These are phyloP conservation scores for Oryza glumipatula DNA, from an alignment of 176 grass and related monocot species.

Conservation along the genomic window DNA sequence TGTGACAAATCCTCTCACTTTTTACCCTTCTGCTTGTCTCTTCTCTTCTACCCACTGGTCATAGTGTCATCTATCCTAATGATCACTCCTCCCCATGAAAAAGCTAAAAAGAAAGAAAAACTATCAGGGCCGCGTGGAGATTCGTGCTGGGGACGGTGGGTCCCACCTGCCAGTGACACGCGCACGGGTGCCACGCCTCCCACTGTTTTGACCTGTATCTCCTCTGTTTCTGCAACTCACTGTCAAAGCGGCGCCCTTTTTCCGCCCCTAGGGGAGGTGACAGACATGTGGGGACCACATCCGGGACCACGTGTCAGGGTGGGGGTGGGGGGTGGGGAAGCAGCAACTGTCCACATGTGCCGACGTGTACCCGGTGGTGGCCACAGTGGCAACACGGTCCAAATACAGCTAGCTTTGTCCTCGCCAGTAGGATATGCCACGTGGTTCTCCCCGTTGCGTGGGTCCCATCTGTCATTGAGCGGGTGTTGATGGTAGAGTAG, in stretches of 20 bases:
- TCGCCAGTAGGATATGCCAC: conserved; percentile 1
- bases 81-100: conserved; percentile 10
- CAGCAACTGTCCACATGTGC: not conserved
- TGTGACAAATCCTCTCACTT: not conserved
- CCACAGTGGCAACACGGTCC: not conserved
- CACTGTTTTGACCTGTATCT: not conserved
- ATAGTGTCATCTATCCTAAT: not conserved
- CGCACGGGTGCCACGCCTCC: not conserved
- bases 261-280: not conserved
- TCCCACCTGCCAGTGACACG: not conserved
- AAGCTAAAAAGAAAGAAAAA: not conserved
- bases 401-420: not conserved
- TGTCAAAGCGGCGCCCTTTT: not conserved
- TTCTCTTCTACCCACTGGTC: not conserved
- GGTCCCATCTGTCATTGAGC: not conserved
- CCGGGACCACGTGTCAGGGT: not conserved
- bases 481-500: not conserved
- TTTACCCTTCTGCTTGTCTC: not conserved
- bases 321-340: too few relatives aligned
- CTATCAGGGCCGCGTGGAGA: conserved; percentile 39
- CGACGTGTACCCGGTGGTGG: not conserved
- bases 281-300: not conserved
- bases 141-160: not conserved
- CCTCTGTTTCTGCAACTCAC: conserved; percentile 5
- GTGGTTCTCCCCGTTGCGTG: accelerated